Percentiles rank a stretch among this genome's conserved stretches.
Conservation (phyloP, 2,329 filamentous ascomycete genomes). For the Xylaria sp. region DNA sequence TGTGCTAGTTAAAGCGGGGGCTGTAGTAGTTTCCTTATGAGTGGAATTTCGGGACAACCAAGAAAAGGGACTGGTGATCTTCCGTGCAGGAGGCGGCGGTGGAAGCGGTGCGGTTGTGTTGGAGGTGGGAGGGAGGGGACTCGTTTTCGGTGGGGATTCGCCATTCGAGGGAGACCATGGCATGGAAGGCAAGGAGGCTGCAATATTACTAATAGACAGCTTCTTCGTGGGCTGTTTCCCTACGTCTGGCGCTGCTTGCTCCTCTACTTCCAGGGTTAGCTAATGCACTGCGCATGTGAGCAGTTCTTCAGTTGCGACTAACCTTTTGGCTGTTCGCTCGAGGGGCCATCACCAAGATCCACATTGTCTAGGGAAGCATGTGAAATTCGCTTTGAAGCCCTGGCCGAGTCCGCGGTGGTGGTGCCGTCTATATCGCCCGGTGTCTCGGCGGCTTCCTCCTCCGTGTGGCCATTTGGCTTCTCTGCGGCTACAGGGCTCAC, state of each 20-base stretch:
- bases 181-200: slow-evolving; percentile 73
- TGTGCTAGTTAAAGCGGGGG: slow-evolving; percentile 52
- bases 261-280: slow-evolving; percentile 37
- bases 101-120: slow-evolving; percentile 46
- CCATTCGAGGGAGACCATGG: slow-evolving; percentile 70
- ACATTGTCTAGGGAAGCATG: slow-evolving; percentile 62
- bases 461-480: slow-evolving; percentile 32
- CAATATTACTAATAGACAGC: slow-evolving; percentile 71
- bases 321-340: slow-evolving; percentile 39
- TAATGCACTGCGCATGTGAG: background rate
- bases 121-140: slow-evolving; percentile 43
- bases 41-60: slow-evolving; percentile 77
- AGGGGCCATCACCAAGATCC: slow-evolving; percentile 66
- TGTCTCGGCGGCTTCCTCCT: slow-evolving; percentile 25
- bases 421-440: slow-evolving; percentile 26
- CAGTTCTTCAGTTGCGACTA: slow-evolving; percentile 11
- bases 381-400: slow-evolving; percentile 48
- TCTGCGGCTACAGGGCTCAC: slow-evolving; percentile 32
- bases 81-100: slow-evolving; percentile 59
- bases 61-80: slow-evolving; percentile 85
- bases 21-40: slow-evolving; percentile 57
- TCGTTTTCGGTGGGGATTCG: slow-evolving; percentile 54
- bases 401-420: slow-evolving; percentile 42
- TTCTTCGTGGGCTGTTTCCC: slow-evolving; percentile 57
- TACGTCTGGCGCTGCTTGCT: slow-evolving; percentile 33